Percentiles rank a stretch among this genome's conserved stretches.
Evolutionary conservation across 176 grass and related monocot genomes (phyloP).

Genomic region (Lolium perenne): DNA sequence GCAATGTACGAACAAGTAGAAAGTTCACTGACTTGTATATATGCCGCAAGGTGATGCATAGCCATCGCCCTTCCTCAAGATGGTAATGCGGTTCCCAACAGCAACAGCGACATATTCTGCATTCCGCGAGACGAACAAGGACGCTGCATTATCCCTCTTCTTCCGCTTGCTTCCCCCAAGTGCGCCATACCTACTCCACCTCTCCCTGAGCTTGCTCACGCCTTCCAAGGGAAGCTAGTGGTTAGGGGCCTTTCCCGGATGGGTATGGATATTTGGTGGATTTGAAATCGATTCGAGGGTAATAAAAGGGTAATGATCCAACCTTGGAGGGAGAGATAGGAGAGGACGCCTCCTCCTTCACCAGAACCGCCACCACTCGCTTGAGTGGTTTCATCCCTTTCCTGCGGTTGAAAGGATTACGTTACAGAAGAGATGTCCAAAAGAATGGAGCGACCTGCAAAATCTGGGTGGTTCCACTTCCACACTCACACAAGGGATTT

Average conservation of each 20-base stretch:
- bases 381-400: conserved; percentile 9
- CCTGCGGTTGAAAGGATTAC: conserved; percentile 38
- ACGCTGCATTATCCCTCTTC: conserved; percentile 40
- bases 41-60: conserved; percentile 68
- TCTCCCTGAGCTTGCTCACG: conserved; percentile 72
- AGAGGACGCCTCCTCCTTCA: conserved; percentile 54
- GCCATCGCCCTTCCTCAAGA: conserved; percentile 69
- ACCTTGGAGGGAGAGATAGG: conserved; percentile 81
- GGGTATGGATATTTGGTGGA: not conserved
- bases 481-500: conserved; percentile 42
- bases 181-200: conserved; percentile 53
- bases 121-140: conserved; percentile 56
- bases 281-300: not conserved
- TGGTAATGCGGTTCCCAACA: conserved; percentile 56
- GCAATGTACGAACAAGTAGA: not conserved
- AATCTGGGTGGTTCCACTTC: not conserved
- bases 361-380: conserved; percentile 34
- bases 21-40: conserved; percentile 61
- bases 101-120: conserved; percentile 70
- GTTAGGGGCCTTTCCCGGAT: conserved; percentile 2
- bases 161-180: conserved; percentile 35
- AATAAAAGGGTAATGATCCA: not conserved
- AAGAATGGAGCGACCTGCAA: not conserved
- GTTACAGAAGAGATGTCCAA: not conserved
- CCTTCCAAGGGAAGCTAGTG: conserved; percentile 48